phyloP scores from a whole-genome alignment of 106 monocot genomes.

The Dioscorea zingiberensis region DNA sequence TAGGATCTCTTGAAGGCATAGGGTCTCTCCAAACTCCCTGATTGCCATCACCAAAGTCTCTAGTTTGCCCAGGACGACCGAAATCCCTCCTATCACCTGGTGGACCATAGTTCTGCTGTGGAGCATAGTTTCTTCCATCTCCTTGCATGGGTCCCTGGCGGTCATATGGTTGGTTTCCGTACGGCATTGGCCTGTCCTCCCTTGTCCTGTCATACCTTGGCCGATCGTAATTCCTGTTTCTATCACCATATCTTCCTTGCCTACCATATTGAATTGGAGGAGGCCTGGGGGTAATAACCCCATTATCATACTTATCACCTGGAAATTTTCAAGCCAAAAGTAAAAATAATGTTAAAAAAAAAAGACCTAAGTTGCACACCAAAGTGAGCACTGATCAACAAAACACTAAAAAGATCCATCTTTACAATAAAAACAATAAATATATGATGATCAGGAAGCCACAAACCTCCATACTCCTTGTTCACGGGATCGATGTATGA shows the following conservation, averaged over 20 bases:
- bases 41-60: constrained; percentile 13
- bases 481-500: constrained; percentile 95
- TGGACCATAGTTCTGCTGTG: constrained; percentile 31
- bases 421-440: background rate
- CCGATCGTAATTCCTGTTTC: constrained; percentile 50
- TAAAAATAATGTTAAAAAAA: too few relatives aligned
- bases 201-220: constrained; percentile 47
- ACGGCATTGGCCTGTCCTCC: constrained; percentile 20
- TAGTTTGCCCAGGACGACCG: background rate
- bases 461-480: constrained; percentile 94
- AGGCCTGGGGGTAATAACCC: constrained; percentile 87
- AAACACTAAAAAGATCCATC: background rate
- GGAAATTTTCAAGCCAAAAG: constrained; percentile 6
- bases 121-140: constrained; percentile 32
- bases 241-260: constrained; percentile 54
- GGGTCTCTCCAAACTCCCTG: constrained; percentile 15
- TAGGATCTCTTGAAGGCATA: constrained; percentile 15
- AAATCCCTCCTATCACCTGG: constrained; percentile 23
- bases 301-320: constrained; percentile 98
- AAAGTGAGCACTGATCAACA: too few relatives aligned
- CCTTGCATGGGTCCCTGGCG: constrained; percentile 18
- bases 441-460: background rate
- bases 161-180: constrained; percentile 28
- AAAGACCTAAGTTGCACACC: too few relatives aligned
- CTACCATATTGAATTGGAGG: constrained; percentile 79